Base-by-base conservation (phyloP, 768 basidiomycete genomes). In the Leccinum longicurvipes region DNA sequence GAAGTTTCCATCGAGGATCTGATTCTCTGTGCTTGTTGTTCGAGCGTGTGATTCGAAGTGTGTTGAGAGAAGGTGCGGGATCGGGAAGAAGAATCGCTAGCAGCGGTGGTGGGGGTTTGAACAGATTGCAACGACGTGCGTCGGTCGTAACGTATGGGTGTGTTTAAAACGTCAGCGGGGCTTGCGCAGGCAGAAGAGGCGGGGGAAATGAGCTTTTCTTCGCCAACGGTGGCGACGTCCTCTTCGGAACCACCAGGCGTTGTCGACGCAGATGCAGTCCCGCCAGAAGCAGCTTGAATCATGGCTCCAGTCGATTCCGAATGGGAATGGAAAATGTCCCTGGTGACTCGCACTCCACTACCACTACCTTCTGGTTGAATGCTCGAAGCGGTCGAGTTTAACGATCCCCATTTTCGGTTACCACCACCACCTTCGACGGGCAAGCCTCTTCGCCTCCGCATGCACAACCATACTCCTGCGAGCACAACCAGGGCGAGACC, bases 401-500 rank as follows among this genome's bases (percentile, higher is more conserved):
- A 60, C 8, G 69, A 67, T 47, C 62, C 65, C 71, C 71, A 72
- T 25, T 58, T 50, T 28, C 58, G 57, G n/a, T 52, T 28, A 11
- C 32, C 64, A 6, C 69, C 68, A 34, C 63, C 65, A 67, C 75
- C 77, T 46, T 60, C 57, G 19, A 60, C 55, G 4, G 58, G 29
- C 21, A 25, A 19, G 41, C 53, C 56, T 46, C 54, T 60, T 58
- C 66, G 63, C 28, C 59, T 63, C 50, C 56, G 57, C 48, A 67
- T 41, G 57, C 61, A 69, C 32, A 76, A 58, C 32, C 67, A 73
- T 32, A 74, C 54, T 56, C 74, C 71, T 53, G 47, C 59, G 24
- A 75, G 50, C 7, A 71, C 63, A 15, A 73, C 61, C 21, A 78
- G 58, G 5, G 58, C 60, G 29, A 82, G 52, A 14, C 68, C 77